These are phyloP conservation scores for Simplicillium aogashimaense DNA, from an alignment of 2,329 filamentous ascomycete genomes.

Conservation along the genomic window DNA sequence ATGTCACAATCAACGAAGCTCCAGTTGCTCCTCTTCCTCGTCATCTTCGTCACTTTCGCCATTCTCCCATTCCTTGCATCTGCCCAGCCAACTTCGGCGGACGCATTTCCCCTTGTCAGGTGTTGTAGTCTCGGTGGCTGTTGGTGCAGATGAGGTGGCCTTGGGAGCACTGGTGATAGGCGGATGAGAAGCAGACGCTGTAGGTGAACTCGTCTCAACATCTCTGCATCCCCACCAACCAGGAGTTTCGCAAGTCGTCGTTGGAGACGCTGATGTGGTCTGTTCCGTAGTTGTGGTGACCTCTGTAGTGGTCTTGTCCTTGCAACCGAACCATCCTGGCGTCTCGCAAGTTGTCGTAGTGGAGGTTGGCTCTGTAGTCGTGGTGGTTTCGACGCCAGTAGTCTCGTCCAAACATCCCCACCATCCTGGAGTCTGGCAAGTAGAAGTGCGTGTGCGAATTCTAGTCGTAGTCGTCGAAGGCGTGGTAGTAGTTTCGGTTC, in stretches of 20 bases:
- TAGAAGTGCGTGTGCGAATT: constrained; percentile 71
- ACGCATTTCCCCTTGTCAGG: constrained; percentile 21
- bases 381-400: constrained; percentile 37
- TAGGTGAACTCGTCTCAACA: constrained; percentile 11
- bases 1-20: constrained; percentile 14
- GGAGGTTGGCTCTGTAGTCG: constrained; percentile 18
- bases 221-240: constrained; percentile 11
- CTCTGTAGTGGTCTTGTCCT: constrained; percentile 30
- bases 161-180: constrained; percentile 33
- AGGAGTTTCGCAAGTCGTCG: constrained; percentile 2
- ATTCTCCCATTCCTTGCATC: constrained; percentile 27
- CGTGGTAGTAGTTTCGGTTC: constrained; percentile 64
- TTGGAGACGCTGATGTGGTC: constrained; percentile 1
- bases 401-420: constrained; percentile 69
- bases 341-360: constrained; percentile 48
- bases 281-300: constrained; percentile 20
- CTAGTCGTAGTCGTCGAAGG: constrained; percentile 16
- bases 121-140: constrained; percentile 15
- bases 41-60: constrained; percentile 12
- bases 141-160: constrained; percentile 29
- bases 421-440: constrained; percentile 88
- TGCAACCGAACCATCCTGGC: constrained; percentile 59
- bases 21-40: constrained; percentile 17
- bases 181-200: constrained; percentile 11
- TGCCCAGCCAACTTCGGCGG: constrained; percentile 28